Conservation (phyloP, 129 eudicot genomes). For the Oenanthe sinensis region DNA sequence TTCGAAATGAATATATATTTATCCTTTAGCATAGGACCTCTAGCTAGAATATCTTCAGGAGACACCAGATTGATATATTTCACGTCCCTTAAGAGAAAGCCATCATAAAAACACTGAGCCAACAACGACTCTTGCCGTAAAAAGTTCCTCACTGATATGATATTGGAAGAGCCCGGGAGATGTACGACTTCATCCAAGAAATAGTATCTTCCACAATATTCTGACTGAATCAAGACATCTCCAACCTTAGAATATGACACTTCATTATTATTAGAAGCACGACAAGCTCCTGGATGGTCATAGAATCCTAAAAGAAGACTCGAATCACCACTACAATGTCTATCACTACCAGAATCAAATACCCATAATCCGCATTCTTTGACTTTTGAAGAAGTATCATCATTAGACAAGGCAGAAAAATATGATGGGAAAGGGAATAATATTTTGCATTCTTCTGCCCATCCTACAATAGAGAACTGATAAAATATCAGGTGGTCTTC, state of each 20-base stretch:
- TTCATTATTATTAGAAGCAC: too few species aligned
- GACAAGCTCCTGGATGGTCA: not conserved
- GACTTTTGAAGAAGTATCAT: not conserved
- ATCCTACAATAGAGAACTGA: not conserved
- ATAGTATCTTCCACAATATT: not conserved
- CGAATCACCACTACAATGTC: not conserved
- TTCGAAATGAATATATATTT: too few species aligned
- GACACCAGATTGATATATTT: too few species aligned
- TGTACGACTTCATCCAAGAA: not conserved
- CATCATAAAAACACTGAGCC: too few species aligned
- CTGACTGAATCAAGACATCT: not conserved
- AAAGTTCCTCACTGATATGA: too few species aligned
- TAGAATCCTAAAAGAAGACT: not conserved
- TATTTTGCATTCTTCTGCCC: not conserved
- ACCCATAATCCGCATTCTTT: not conserved
- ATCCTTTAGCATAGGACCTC: too few species aligned
- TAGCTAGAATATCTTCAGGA: too few species aligned
- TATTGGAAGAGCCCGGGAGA: too few species aligned
- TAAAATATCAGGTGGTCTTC: too few species aligned
- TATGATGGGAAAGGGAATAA: not conserved
- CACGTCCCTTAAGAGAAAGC: too few species aligned
- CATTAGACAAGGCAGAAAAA: not conserved
- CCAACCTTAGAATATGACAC: not conserved
- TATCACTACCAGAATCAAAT: not conserved
- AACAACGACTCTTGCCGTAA: too few species aligned